Evolutionary conservation across 352 stramenopile genomes (phyloP).

Genomic region (Blastocystis sp.): DNA sequence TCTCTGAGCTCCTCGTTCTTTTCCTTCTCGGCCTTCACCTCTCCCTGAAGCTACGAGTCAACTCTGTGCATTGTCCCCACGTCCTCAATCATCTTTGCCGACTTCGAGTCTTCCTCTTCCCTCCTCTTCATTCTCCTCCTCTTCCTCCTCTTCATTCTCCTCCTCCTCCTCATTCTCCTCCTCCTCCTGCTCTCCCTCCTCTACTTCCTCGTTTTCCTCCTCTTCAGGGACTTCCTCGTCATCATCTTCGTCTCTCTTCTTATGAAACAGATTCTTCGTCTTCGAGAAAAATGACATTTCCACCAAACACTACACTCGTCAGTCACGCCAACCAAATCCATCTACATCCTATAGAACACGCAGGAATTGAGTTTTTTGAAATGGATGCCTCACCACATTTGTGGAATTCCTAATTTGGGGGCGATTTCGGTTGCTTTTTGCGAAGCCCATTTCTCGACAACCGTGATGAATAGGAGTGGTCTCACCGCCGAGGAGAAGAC

Average conservation of each 20-base stretch:
- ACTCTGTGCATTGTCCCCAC: not conserved
- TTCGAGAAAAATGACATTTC: constrained; percentile 63
- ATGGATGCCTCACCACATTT: not conserved
- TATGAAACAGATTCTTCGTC: constrained; percentile 21
- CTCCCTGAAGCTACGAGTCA: constrained; percentile 9
- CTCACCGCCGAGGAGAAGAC: constrained; percentile 17
- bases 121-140: constrained; percentile 38
- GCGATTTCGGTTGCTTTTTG: too few relatives aligned
- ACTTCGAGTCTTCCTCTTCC: constrained; percentile 1
- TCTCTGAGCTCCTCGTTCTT: constrained; percentile 32
- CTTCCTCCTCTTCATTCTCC: constrained; percentile 29
- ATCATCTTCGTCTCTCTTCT: constrained; percentile 56
- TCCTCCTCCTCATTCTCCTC: constrained; percentile 29
- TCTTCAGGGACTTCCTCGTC: constrained; percentile 27
- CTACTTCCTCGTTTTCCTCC: constrained; percentile 19
- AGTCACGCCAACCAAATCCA: not conserved
- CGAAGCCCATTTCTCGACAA: not conserved
- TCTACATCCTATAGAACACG: not conserved
- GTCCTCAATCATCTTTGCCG: not conserved
- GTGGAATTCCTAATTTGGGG: too few relatives aligned
- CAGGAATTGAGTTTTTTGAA: not conserved
- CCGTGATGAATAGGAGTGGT: not conserved
- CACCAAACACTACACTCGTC: not conserved
- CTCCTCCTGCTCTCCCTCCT: constrained; percentile 39
- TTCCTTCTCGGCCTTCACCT: constrained; percentile 4